phyloP scores from a whole-genome alignment of 768 basidiomycete species.

The Tricholoma bakamatsutake region DNA sequence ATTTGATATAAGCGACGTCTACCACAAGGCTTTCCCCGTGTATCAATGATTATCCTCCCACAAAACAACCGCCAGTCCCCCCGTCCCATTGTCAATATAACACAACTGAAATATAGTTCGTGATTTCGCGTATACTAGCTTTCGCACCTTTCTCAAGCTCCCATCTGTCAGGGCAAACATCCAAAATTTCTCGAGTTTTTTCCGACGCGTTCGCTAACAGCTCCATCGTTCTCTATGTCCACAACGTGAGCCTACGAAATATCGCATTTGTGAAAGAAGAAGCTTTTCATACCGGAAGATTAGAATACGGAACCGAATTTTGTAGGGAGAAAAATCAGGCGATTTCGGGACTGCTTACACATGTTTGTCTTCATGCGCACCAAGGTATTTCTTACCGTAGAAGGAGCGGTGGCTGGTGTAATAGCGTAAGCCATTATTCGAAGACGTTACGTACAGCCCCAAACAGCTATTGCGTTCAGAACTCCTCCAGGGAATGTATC shows the following conservation, averaged over 20 bases:
- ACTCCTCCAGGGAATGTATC: neutral
- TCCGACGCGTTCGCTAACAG: neutral
- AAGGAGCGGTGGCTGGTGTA: slow-evolving; percentile 17
- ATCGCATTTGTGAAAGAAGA: neutral
- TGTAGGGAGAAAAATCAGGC: neutral
- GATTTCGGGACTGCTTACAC: neutral
- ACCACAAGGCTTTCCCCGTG: neutral
- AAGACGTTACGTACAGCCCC: neutral
- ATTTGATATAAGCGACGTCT: neutral
- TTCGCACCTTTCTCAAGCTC: neutral
- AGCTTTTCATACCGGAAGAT: neutral
- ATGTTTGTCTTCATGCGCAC: slow-evolving; percentile 15
- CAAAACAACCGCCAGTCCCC: neutral
- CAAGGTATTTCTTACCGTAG: slow-evolving; percentile 19
- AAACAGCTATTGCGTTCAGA: neutral
- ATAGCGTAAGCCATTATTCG: slow-evolving; percentile 15
- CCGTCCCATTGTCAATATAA: neutral
- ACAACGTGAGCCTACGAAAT: neutral
- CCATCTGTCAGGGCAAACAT: neutral
- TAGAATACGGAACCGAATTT: neutral
- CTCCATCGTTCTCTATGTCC: neutral
- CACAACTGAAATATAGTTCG: neutral
- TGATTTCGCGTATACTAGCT: neutral
- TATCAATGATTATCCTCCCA: neutral
- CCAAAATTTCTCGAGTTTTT: neutral